These are phyloP conservation scores for Pelagomonas calceolata DNA, from an alignment of 108 stramenopile genomes.

Conservation along the genomic window DNA sequence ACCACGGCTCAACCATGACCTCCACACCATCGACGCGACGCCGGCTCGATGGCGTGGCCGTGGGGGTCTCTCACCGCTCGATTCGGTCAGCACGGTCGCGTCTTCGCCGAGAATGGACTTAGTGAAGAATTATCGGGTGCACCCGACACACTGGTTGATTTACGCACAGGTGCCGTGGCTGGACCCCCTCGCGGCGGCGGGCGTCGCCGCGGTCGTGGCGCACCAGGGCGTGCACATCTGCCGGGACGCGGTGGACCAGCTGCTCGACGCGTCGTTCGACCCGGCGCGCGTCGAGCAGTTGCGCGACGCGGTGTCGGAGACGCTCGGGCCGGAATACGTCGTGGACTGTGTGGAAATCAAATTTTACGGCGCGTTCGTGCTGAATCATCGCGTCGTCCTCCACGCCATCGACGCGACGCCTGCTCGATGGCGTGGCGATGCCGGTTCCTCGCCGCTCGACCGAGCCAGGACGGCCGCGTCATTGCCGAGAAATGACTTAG, in stretches of 20 bases:
- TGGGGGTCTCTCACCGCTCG: constrained; percentile 3
- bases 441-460: constrained; percentile 8
- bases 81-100: too few species aligned
- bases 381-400: too few species aligned
- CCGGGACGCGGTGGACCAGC: constrained; percentile 10
- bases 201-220: constrained; percentile 37
- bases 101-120: too few species aligned
- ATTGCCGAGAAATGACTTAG: neutral
- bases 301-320: constrained; percentile 5
- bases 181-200: constrained; percentile 41
- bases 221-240: constrained; percentile 25
- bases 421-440: too few species aligned
- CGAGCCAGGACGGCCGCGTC: neutral
- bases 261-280: constrained; percentile 1
- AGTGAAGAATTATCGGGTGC: too few species aligned
- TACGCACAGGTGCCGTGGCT: constrained; percentile 14
- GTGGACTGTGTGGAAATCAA: too few species aligned
- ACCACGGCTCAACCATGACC: too few species aligned
- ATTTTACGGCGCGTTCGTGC: too few species aligned
- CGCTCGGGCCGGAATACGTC: constrained; percentile 19
- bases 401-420: too few species aligned
- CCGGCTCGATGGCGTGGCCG: too few species aligned
- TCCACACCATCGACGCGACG: too few species aligned
- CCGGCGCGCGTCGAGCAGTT: neutral
- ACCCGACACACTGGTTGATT: too few species aligned